A percentile compares a stretch with the other conserved stretches of the same genome.
phyloP scores from a whole-genome alignment of 2,329 filamentous ascomycete genomes.

The Aureobasidium sp. region DNA sequence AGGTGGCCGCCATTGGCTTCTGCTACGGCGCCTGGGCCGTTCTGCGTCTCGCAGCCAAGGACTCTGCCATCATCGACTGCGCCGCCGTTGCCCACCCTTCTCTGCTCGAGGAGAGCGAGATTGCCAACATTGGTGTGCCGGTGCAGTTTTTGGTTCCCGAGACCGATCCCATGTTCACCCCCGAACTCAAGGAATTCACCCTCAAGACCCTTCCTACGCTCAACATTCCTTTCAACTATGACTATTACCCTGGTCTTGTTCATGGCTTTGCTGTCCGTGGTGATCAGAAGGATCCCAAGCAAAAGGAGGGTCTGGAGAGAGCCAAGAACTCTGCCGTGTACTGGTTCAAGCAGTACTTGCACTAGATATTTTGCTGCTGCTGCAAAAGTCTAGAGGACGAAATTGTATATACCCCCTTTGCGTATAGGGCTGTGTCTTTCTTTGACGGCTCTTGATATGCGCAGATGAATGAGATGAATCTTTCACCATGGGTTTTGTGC shows the following conservation, averaged over 20 bases:
- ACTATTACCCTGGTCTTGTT: slow-evolving; percentile 42
- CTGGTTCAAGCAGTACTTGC: slow-evolving; percentile 16
- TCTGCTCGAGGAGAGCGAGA: slow-evolving; percentile 37
- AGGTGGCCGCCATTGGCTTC: slow-evolving; percentile 40
- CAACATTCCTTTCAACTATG: slow-evolving; percentile 41
- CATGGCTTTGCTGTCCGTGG: slow-evolving; percentile 42
- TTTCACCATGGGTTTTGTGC: too few species aligned
- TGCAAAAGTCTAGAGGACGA: neutral
- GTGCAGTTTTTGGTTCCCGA: slow-evolving; percentile 48
- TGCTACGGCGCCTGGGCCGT: slow-evolving; percentile 47
- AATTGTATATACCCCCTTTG: neutral
- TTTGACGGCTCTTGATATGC: too few species aligned
- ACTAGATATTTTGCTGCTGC: neutral
- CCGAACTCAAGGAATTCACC: slow-evolving; percentile 40
- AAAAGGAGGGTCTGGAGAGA: slow-evolving; percentile 39
- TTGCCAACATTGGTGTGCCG: slow-evolving; percentile 40
- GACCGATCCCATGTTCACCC: slow-evolving; percentile 35
- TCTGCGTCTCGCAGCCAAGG: slow-evolving; percentile 39
- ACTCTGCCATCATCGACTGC: slow-evolving; percentile 37
- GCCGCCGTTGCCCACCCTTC: slow-evolving; percentile 40
- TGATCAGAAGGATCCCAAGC: slow-evolving; percentile 29
- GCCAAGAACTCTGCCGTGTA: slow-evolving; percentile 32
- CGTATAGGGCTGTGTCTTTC: too few species aligned
- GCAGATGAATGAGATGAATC: too few species aligned
- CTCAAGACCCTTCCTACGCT: slow-evolving; percentile 33